phyloP scores from a whole-genome alignment of 345 rosid species.

The Dipteronia sinensis region DNA sequence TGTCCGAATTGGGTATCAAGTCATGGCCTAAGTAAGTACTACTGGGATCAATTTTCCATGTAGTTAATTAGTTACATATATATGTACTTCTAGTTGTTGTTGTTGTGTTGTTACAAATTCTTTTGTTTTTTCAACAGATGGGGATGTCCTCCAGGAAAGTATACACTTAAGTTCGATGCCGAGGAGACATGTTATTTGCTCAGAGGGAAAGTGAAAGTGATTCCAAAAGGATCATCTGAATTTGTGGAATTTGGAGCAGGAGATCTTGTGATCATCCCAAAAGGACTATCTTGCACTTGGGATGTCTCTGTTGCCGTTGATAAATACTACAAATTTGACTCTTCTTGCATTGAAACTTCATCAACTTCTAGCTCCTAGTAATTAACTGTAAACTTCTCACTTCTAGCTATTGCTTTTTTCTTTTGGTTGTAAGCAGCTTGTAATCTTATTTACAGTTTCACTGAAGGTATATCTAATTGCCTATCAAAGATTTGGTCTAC shows the following conservation, averaged over 20 bases:
- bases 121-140: conserved; percentile 6
- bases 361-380: background rate
- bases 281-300: conserved; percentile 53
- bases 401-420: no score
- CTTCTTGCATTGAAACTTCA: background rate
- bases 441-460: background rate
- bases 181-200: conserved; percentile 50
- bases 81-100: background rate
- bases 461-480: background rate
- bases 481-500: no score
- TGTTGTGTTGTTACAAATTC: background rate
- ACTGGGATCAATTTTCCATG: no score
- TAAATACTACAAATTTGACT: conserved; percentile 24
- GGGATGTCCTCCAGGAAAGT: conserved; percentile 29
- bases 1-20: conserved; percentile 28
- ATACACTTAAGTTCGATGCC: conserved; percentile 24
- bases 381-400: background rate
- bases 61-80: background rate
- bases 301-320: conserved; percentile 28
- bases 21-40: conserved; percentile 33
- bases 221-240: conserved; percentile 41
- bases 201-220: conserved; percentile 49
- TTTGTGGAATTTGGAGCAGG: conserved; percentile 56
- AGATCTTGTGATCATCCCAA: conserved; percentile 49
- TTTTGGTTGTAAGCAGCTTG: background rate